Base-by-base conservation (phyloP, 176 grass and related monocot genomes). In the Phragmites australis region DNA sequence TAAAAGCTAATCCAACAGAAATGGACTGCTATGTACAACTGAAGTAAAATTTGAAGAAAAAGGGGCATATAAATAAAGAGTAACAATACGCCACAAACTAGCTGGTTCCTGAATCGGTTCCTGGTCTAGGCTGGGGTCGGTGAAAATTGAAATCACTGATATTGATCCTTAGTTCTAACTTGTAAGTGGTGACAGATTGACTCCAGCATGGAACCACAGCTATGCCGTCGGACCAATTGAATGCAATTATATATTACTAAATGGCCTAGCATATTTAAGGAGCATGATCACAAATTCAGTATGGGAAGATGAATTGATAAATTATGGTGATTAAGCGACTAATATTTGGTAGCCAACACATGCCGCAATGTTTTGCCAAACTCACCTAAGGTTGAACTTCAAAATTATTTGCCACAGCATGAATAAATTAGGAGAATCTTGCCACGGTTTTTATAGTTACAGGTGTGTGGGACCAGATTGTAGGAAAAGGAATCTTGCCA, bases 181-280 rank as follows among this genome's bases (percentile, higher is more conserved):
- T 75, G 22, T 41, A 29, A 75, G 22, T n/a, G 17, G 16, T 70
- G 39, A 77, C 17, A 77, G 15, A 77, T 68, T 2, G 5, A 50
- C 44, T 69, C 42, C 53, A 50, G n/a, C 30, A 70, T 70, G 34
- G 30, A 82, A 71, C 18, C 26, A 72, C 19, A 73, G 27, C 52
- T 56, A 37, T 68, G n/a, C 21, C 15, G 4, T 65, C 8, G 43
- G 18, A 64, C 16, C 21, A 62, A 77, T 61, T 16, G n/a, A 71
- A 83, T 65, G 25, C 1, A 29, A 40, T 42, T 51, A 0, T 71
- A 41, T 68, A 40, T 71, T 72, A 62, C 23, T 49, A 46, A 31
- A 18, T 71, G 5, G 11, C 30, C 22, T 11, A 81, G 30, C 17
- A 2, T 44, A 59, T 86, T 76, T 58, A 59, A 47, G 27, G 58